These are phyloP conservation scores for Botryosphaeria dothidea DNA, from an alignment of 2,329 filamentous ascomycete species.

Conservation along the genomic window DNA sequence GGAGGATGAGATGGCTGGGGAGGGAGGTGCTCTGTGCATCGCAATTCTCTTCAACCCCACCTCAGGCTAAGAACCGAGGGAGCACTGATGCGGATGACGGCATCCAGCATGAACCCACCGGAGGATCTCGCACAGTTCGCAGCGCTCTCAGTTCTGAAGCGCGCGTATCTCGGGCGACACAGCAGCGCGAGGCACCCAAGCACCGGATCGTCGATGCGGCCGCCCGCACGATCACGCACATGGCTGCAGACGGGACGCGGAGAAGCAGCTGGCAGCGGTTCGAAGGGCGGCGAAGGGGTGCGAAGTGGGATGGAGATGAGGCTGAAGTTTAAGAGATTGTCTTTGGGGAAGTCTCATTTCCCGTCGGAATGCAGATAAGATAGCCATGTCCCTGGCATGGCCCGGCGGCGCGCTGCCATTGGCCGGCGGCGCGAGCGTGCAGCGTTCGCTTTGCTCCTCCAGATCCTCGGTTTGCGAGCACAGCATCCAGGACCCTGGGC, in stretches of 20 bases:
- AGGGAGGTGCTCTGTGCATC: background rate
- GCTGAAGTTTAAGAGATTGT: slow-evolving; percentile 13
- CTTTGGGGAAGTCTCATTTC: slow-evolving; percentile 10
- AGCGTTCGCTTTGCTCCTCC: background rate
- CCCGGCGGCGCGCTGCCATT: background rate
- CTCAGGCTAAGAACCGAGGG: background rate
- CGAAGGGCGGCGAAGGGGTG: background rate
- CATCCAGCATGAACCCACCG: background rate
- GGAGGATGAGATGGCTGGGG: background rate
- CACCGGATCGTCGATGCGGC: background rate
- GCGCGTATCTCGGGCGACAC: slow-evolving; percentile 10
- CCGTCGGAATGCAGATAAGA: slow-evolving; percentile 1
- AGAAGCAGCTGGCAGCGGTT: background rate
- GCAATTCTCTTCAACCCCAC: slow-evolving; percentile 7
- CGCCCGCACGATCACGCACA: background rate
- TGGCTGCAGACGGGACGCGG: background rate
- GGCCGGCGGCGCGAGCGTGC: background rate
- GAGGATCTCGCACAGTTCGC: slow-evolving; percentile 12
- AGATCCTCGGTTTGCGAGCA: background rate
- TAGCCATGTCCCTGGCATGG: background rate
- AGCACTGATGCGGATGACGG: background rate
- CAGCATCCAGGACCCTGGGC: background rate
- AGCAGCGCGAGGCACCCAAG: background rate
- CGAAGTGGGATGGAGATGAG: slow-evolving; percentile 4
- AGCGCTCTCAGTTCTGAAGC: background rate